These are phyloP conservation scores for Monosporascus cannonballus DNA, from an alignment of 2,329 filamentous ascomycete genomes.

Conservation along the genomic window DNA sequence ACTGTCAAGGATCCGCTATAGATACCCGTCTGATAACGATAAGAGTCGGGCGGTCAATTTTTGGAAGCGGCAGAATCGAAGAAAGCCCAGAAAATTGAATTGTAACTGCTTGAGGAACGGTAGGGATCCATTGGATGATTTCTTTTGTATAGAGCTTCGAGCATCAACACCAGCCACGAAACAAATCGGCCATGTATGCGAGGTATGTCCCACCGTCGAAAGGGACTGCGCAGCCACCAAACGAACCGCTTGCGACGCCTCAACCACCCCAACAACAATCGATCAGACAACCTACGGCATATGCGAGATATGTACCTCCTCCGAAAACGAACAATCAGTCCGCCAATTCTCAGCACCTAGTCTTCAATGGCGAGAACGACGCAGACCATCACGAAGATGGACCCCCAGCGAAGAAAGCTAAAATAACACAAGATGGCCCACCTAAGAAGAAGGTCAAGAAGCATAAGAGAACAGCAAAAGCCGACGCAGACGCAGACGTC, in stretches of 20 bases:
- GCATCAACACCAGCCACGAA: not conserved
- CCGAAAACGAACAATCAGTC: slow-evolving; percentile 18
- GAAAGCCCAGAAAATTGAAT: not conserved
- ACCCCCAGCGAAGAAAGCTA: slow-evolving; percentile 32
- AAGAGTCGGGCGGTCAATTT: slow-evolving; percentile 19
- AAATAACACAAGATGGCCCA: slow-evolving; percentile 24
- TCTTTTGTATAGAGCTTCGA: not conserved
- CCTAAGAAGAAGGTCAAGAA: slow-evolving; percentile 28
- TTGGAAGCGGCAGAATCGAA: slow-evolving; percentile 19
- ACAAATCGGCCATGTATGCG: slow-evolving; percentile 27
- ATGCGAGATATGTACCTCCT: slow-evolving; percentile 32
- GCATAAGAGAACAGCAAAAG: not conserved
- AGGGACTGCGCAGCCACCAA: slow-evolving; percentile 5
- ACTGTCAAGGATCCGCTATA: too few relatives aligned
- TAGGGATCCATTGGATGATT: too few relatives aligned
- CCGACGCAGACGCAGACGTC: not conserved
- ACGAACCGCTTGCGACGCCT: slow-evolving; percentile 1
- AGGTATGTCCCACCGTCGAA: slow-evolving; percentile 33
- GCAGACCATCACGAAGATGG: slow-evolving; percentile 9
- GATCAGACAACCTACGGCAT: slow-evolving; percentile 18
- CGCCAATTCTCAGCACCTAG: slow-evolving; percentile 12
- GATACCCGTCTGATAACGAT: slow-evolving; percentile 1
- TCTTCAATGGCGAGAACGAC: slow-evolving; percentile 12
- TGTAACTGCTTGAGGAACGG: too few relatives aligned
- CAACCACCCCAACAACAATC: not conserved